phyloP scores from a whole-genome alignment of 495 filamentous ascomycete species.

The Trichoderma asperelloides region DNA sequence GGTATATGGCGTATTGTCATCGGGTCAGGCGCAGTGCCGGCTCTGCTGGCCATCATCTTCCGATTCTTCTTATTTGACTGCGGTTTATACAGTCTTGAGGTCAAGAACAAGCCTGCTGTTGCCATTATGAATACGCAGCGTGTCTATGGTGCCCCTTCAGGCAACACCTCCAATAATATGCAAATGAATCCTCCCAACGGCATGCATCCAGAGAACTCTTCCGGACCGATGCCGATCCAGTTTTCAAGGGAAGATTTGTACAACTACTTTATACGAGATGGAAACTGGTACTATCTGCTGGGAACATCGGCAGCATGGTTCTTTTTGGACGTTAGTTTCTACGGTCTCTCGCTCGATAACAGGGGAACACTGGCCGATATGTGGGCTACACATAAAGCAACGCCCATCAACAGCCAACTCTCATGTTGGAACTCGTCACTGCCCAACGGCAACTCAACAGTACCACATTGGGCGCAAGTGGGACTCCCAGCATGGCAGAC shows the following conservation, averaged over 20 bases:
- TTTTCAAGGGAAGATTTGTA: constrained; percentile 23
- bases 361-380: constrained; percentile 25
- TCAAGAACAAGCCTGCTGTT: constrained; percentile 54
- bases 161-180: constrained; percentile 51
- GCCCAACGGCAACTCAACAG: constrained; percentile 26
- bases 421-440: constrained; percentile 47
- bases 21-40: constrained; percentile 65
- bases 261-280: constrained; percentile 25
- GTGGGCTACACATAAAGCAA: constrained; percentile 19
- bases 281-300: constrained; percentile 29
- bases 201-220: constrained; percentile 6
- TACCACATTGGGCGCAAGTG: constrained; percentile 17
- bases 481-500: constrained; percentile 28
- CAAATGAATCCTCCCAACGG: constrained; percentile 54
- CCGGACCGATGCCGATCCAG: constrained; percentile 19
- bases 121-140: constrained; percentile 53
- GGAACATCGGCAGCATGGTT: constrained; percentile 30
- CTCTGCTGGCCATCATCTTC: constrained; percentile 61
- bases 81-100: constrained; percentile 69
- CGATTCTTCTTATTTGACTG: constrained; percentile 68
- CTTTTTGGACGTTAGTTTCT: constrained; percentile 30
- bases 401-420: constrained; percentile 19
- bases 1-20: constrained; percentile 73
- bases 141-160: constrained; percentile 36
- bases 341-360: constrained; percentile 29